These are phyloP conservation scores for Croton laevigatus DNA, from an alignment of 441 rosid species.

Conservation along the genomic window DNA sequence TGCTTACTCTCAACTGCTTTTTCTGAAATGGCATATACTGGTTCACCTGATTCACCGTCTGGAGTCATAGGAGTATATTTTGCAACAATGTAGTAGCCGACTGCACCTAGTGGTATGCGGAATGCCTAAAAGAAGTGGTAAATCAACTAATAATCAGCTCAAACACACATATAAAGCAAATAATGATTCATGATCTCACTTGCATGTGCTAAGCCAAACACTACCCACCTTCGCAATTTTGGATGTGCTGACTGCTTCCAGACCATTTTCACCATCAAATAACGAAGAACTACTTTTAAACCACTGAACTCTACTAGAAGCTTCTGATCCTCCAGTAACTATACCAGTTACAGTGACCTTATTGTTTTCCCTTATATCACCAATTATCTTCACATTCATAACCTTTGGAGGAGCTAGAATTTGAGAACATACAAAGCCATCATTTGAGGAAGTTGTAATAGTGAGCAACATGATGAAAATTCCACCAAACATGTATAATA, in stretches of 20 bases:
- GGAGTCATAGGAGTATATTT: conserved; percentile 91
- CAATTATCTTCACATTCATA: conserved; percentile 76
- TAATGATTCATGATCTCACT: background rate
- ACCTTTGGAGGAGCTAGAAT: conserved; percentile 96
- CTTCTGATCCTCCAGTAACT: conserved; percentile 95
- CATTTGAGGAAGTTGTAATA: conserved; percentile 24
- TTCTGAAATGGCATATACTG: conserved; percentile 75
- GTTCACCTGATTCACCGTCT: conserved; percentile 89
- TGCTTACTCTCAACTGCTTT: conserved; percentile 80
- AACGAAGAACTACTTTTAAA: conserved; percentile 62
- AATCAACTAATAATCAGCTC: conserved; percentile 25
- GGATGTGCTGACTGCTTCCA: conserved; percentile 81
- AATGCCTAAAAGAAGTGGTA: conserved; percentile 60
- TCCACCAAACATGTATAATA: background rate
- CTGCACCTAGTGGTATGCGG: conserved; percentile 96
- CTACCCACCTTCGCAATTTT: conserved; percentile 82
- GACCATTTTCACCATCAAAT: conserved; percentile 58
- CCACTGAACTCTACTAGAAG: conserved; percentile 98
- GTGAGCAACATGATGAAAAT: conserved; percentile 20
- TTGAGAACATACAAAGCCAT: conserved; percentile 18
- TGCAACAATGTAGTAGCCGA: conserved; percentile 76
- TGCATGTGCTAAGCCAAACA: conserved; percentile 6
- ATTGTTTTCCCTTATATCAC: conserved; percentile 85
- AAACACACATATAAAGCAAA: conserved; percentile 5
- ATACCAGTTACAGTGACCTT: conserved; percentile 78